A percentile compares a stretch with the other conserved stretches of the same genome.
Evolutionary conservation across 257 asterid genomes (phyloP).

Genomic region (Petrea volubilis): DNA sequence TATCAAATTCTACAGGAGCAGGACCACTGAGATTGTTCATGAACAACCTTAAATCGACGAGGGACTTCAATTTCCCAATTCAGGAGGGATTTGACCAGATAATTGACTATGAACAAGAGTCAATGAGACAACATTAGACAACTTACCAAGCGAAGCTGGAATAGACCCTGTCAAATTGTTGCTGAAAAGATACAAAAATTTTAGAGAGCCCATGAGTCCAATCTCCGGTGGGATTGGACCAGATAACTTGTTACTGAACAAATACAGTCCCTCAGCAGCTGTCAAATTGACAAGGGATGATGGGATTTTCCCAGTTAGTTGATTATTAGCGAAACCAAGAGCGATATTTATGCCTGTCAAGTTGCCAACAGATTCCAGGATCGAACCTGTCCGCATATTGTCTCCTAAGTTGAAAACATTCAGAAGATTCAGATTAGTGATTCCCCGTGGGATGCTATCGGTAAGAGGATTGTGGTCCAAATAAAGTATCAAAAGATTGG

Average conservation of each 20-base stretch:
- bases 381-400: constrained; percentile 24
- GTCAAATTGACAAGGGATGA: constrained; percentile 7
- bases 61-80: constrained; percentile 19
- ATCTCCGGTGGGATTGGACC: constrained; percentile 21
- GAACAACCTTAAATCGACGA: constrained; percentile 1
- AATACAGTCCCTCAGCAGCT: background rate
- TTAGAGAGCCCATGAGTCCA: constrained; percentile 19
- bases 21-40: constrained; percentile 23
- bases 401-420: background rate
- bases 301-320: constrained; percentile 27
- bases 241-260: background rate
- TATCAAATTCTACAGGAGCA: constrained; percentile 18
- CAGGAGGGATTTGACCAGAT: constrained; percentile 12
- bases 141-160: background rate
- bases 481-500: background rate
- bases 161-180: background rate
- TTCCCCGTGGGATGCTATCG: constrained; percentile 20
- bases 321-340: background rate
- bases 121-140: background rate
- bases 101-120: background rate
- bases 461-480: background rate
- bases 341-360: background rate
- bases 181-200: background rate
- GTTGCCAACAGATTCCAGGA: constrained; percentile 28
- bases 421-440: constrained; percentile 15